Conservation (phyloP, 2,329 filamentous ascomycete species). For the Aspergillus sp. region DNA sequence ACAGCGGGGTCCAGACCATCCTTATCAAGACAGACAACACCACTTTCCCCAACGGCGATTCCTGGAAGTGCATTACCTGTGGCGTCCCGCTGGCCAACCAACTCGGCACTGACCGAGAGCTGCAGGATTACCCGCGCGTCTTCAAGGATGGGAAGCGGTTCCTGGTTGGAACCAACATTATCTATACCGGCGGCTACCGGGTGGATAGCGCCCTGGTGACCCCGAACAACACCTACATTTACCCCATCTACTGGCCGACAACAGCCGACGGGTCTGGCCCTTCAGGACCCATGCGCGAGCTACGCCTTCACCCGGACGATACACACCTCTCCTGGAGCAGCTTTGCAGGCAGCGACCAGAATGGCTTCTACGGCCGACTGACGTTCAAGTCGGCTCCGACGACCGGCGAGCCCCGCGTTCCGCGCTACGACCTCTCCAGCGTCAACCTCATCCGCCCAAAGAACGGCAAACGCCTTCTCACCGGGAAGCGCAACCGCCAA, state of each 20-base stretch:
- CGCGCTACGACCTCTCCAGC: conserved; percentile 48
- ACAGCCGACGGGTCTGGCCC: conserved; percentile 35
- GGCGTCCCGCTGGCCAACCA: conserved; percentile 43
- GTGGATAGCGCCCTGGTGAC: conserved; percentile 45
- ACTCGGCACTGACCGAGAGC: conserved; percentile 20
- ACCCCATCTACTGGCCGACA: conserved; percentile 47
- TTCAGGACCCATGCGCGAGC: conserved; percentile 45
- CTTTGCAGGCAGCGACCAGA: conserved; percentile 32
- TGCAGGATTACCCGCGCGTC: conserved; percentile 49
- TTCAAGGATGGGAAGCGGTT: conserved; percentile 45
- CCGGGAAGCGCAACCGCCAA: conserved; percentile 27
- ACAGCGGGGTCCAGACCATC: conserved; percentile 48
- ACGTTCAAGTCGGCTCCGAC: conserved; percentile 45
- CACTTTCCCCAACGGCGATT: conserved; percentile 50
- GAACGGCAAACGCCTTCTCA: conserved; percentile 22
- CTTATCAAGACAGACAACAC: conserved; percentile 49
- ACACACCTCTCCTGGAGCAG: conserved; percentile 50
- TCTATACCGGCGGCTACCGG: conserved; percentile 44
- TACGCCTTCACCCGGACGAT: conserved; percentile 53
- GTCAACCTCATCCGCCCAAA: conserved; percentile 43
- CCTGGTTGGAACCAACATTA: conserved; percentile 33
- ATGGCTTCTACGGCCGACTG: conserved; percentile 44
- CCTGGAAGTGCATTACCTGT: conserved; percentile 56
- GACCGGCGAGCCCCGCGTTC: conserved; percentile 32
- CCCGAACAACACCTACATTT: conserved; percentile 43